Percentiles rank a stretch among this genome's conserved stretches.
Evolutionary conservation across 352 stramenopile species (phyloP).

Genomic region (Phytopythium mirpurense): DNA sequence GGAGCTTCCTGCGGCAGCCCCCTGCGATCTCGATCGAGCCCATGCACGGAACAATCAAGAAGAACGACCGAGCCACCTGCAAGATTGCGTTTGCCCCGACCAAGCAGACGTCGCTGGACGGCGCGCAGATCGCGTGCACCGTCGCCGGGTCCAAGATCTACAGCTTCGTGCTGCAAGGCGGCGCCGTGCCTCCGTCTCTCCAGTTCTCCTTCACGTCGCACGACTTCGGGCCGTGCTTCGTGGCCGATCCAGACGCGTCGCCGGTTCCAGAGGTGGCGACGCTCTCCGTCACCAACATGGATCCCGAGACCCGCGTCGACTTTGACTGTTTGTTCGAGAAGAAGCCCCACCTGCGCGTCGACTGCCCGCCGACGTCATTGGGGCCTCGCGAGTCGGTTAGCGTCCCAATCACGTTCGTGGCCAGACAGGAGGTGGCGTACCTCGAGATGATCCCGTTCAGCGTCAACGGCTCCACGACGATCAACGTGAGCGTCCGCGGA

Average conservation of each 20-base stretch:
- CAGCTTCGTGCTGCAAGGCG: conserved; percentile 61
- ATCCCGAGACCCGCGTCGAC: conserved; percentile 69
- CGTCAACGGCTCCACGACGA: conserved; percentile 83
- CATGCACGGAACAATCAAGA: conserved; percentile 80
- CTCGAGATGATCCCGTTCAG: conserved; percentile 87
- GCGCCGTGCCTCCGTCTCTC: conserved; percentile 76
- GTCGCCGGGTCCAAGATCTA: conserved; percentile 87
- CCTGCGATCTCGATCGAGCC: conserved; percentile 58
- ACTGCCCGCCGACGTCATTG: conserved; percentile 79
- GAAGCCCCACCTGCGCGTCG: conserved; percentile 79
- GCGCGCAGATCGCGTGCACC: conserved; percentile 63
- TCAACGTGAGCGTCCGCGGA: conserved; percentile 68
- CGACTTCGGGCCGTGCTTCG: conserved; percentile 91
- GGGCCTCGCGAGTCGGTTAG: conserved; percentile 68
- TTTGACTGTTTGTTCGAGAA: conserved; percentile 90
- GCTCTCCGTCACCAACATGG: conserved; percentile 86
- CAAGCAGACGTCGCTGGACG: conserved; percentile 74
- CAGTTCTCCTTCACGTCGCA: conserved; percentile 88
- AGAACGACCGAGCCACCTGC: conserved; percentile 81
- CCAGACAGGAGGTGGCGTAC: conserved; percentile 78
- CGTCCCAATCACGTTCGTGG: conserved; percentile 86
- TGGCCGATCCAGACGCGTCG: conserved; percentile 67
- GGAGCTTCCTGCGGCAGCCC: conserved; percentile 40
- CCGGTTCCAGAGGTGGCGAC: conserved; percentile 46
- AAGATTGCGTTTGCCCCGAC: conserved; percentile 70